A percentile compares a stretch with the other conserved stretches of the same genome.
Evolutionary conservation across 78 protist genomes (phyloP).

Genomic region (Pigoraptor vietnamica): DNA sequence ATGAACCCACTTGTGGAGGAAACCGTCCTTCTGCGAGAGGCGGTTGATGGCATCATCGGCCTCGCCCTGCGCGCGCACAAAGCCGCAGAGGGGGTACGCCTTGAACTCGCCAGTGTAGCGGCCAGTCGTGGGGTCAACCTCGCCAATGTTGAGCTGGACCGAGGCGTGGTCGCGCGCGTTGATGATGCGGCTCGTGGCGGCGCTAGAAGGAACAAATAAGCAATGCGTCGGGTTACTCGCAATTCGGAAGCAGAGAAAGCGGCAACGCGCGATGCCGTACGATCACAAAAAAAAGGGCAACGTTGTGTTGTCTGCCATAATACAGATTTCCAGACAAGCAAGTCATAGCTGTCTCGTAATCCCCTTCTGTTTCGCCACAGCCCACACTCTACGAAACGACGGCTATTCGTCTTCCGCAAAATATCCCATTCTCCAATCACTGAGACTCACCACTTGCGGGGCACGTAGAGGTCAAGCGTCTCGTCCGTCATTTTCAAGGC

Average conservation of each 20-base stretch:
- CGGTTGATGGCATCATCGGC: constrained; percentile 70
- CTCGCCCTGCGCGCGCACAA: constrained; percentile 65
- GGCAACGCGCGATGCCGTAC: background rate
- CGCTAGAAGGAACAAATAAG: constrained; percentile 41
- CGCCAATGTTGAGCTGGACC: constrained; percentile 89
- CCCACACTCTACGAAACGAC: background rate
- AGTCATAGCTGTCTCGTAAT: background rate
- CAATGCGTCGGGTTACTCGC: background rate
- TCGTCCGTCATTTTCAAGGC: too few relatives aligned
- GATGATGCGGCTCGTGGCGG: constrained; percentile 82
- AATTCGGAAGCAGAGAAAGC: background rate
- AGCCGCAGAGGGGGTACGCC: constrained; percentile 72
- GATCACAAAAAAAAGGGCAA: background rate
- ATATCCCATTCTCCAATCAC: too few relatives aligned
- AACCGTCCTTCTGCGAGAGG: constrained; percentile 58
- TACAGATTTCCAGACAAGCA: background rate
- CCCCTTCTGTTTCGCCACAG: background rate
- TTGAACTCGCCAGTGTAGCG: constrained; percentile 67
- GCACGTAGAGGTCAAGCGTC: constrained; percentile 79
- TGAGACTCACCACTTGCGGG: constrained; percentile 86
- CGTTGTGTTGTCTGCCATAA: background rate
- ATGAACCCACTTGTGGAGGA: constrained; percentile 24
- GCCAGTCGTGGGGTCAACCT: constrained; percentile 76
- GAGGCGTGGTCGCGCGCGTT: constrained; percentile 90
- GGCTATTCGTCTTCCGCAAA: background rate